Evolutionary conservation across 1,284 basidiomycete genomes (phyloP).

Genomic region (Puccinia coronata): DNA sequence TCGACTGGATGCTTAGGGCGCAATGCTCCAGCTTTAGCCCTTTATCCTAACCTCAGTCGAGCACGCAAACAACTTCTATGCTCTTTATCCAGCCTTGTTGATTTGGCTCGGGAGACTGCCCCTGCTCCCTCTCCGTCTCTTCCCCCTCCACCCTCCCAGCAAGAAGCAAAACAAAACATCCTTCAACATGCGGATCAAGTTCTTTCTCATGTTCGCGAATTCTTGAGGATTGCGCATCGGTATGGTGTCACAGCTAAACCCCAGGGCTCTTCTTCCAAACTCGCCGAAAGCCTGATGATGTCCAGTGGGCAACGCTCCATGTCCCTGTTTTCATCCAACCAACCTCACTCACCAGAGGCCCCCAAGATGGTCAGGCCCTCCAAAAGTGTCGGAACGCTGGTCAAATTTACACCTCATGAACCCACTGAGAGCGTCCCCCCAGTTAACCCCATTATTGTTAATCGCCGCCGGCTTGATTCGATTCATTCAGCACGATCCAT

Average conservation of each 20-base stretch:
- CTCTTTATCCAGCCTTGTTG: slow-evolving; percentile 78
- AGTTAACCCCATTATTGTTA: slow-evolving; percentile 58
- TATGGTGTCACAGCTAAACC: background rate
- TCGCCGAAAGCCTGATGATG: background rate
- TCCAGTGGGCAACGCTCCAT: slow-evolving; percentile 13
- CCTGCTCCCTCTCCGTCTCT: slow-evolving; percentile 57
- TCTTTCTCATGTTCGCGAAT: slow-evolving; percentile 59
- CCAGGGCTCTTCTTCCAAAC: background rate
- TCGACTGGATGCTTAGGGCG: slow-evolving; percentile 82
- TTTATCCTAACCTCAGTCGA: slow-evolving; percentile 69
- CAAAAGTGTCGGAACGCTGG: slow-evolving; percentile 17
- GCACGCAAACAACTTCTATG: slow-evolving; percentile 81
- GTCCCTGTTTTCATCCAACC: background rate
- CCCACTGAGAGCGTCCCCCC: slow-evolving; percentile 54
- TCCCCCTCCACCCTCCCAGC: background rate
- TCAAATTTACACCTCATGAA: background rate
- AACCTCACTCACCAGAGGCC: background rate
- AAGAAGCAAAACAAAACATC: slow-evolving; percentile 58
- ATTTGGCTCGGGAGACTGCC: slow-evolving; percentile 74
- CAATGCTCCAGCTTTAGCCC: slow-evolving; percentile 72
- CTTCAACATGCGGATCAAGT: slow-evolving; percentile 61
- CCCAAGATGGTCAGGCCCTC: slow-evolving; percentile 11
- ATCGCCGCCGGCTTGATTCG: slow-evolving; percentile 69
- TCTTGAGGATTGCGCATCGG: slow-evolving; percentile 16
- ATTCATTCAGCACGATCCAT: slow-evolving; percentile 59